Base-by-base conservation (phyloP, 306 rosid genomes). In the Pterocarpus macrocarpus region DNA sequence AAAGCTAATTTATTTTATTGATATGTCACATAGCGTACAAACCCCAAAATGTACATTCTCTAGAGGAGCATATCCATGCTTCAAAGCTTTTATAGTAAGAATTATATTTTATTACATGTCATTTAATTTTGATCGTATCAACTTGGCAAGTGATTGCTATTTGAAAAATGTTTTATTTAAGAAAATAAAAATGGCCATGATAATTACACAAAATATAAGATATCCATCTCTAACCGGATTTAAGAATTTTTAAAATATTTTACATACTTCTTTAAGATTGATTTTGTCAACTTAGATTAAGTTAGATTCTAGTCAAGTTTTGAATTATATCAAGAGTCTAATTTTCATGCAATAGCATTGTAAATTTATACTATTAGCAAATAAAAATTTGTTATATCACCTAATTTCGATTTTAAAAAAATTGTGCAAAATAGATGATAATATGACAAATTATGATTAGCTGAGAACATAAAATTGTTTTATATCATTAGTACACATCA, bases 281-380 rank as follows among this genome's bases (percentile, higher is more conserved):
- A 70, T 32, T 62, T 8, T 53, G 73, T 63, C 82, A 71, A 82
- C 82, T 11, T 45, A 33, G 66, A 16, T 70, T 22, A 22, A 22
- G 28, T 76, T 52, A 17, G 0, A 11, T 55, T 43, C 47, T 43
- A 69, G 71, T 63, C 82, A 53, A 44, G 49, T 22, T 77, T 55
- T 22, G 28, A 22, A 22, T 22, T 22, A 22, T 22, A 22, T 22
- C 0, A 22, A 22, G 28, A 22, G 28, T 22, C 28, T 22, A 22
- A 22, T 22, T 22, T 22, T 22, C 1, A 22, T 22, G 28, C 28
- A 22, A 22, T 22, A 22, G 28, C 28, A 22, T 22, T 22, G 28
- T 22, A 22, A 22, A 22, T 22, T 22, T 22, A 22, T 1, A 22
- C 28, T 22, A 22, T 22, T 22, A 22, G 1, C 28, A 22, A 22